phyloP scores from a whole-genome alignment of 495 filamentous ascomycete genomes.

The Hypoxylon fragiforme region DNA sequence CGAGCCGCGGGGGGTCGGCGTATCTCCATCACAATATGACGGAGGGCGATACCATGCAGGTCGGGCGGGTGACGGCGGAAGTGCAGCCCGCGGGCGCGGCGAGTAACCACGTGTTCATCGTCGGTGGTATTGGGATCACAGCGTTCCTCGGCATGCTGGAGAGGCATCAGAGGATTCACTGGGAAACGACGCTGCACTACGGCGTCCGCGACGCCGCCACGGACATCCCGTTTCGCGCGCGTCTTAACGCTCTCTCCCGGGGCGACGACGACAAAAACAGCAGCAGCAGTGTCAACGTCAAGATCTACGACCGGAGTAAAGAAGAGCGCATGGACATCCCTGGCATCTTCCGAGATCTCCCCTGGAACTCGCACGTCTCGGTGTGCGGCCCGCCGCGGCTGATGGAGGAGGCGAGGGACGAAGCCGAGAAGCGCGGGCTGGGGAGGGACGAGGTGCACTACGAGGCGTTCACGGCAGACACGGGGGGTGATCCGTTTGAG shows the following conservation, averaged over 20 bases:
- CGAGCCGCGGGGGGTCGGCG: slow-evolving; percentile 51
- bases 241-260: slow-evolving; percentile 41
- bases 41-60: slow-evolving; percentile 52
- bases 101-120: slow-evolving; percentile 56
- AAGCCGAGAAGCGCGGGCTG: slow-evolving; percentile 44
- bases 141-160: slow-evolving; percentile 50
- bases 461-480: slow-evolving; percentile 57
- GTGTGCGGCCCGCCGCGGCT: slow-evolving; percentile 57
- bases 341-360: slow-evolving; percentile 41
- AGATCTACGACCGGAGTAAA: slow-evolving; percentile 50
- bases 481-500: slow-evolving; percentile 59
- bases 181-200: slow-evolving; percentile 51
- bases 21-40: slow-evolving; percentile 46
- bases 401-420: slow-evolving; percentile 48
- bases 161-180: slow-evolving; percentile 45
- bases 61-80: slow-evolving; percentile 46
- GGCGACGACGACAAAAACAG: slow-evolving; percentile 46
- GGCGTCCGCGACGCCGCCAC: slow-evolving; percentile 44
- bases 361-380: slow-evolving; percentile 57
- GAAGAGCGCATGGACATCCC: slow-evolving; percentile 53
- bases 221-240: slow-evolving; percentile 52
- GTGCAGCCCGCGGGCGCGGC: slow-evolving; percentile 39
- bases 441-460: slow-evolving; percentile 54
- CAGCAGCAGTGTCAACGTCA: slow-evolving; percentile 45
- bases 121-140: slow-evolving; percentile 57